Evolutionary conservation across 805 yeast genomes (phyloP).

Genomic region (Kuraishia molischiana): DNA sequence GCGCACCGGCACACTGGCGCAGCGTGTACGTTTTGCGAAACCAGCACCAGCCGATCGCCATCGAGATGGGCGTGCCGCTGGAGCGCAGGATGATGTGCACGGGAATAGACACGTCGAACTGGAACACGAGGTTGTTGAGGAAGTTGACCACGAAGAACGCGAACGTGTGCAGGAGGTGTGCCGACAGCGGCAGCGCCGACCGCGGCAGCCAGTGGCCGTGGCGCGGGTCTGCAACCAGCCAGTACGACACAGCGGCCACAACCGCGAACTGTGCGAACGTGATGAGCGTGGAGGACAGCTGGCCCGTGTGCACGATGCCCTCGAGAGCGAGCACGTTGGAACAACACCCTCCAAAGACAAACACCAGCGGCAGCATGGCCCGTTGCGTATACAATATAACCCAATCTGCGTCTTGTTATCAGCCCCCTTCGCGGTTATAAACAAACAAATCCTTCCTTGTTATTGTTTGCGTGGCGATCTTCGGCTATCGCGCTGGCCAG

Average conservation of each 20-base stretch:
- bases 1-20: slow-evolving; percentile 39
- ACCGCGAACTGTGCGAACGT: slow-evolving; percentile 51
- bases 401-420: too few species aligned
- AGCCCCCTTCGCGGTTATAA: too few species aligned
- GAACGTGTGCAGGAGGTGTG: slow-evolving; percentile 36
- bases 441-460: too few species aligned
- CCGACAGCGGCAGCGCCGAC: slow-evolving; percentile 28
- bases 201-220: slow-evolving; percentile 13
- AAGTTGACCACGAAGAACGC: slow-evolving; percentile 41
- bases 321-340: slow-evolving; percentile 59
- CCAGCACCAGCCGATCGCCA: slow-evolving; percentile 41
- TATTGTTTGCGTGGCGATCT: too few species aligned
- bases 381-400: too few species aligned
- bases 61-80: slow-evolving; percentile 50
- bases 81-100: slow-evolving; percentile 60
- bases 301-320: slow-evolving; percentile 27
- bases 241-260: slow-evolving; percentile 34
- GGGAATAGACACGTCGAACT: slow-evolving; percentile 50
- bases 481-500: too few species aligned
- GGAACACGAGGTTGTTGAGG: slow-evolving; percentile 50
- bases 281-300: slow-evolving; percentile 37
- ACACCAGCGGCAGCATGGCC: slow-evolving; percentile 4
- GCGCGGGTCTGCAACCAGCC: slow-evolving; percentile 21
- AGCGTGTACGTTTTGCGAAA: slow-evolving; percentile 34
- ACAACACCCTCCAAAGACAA: slow-evolving; percentile 69